Conservation (phyloP, 208 protist genomes). For the Acanthamoeba triangularis region DNA sequence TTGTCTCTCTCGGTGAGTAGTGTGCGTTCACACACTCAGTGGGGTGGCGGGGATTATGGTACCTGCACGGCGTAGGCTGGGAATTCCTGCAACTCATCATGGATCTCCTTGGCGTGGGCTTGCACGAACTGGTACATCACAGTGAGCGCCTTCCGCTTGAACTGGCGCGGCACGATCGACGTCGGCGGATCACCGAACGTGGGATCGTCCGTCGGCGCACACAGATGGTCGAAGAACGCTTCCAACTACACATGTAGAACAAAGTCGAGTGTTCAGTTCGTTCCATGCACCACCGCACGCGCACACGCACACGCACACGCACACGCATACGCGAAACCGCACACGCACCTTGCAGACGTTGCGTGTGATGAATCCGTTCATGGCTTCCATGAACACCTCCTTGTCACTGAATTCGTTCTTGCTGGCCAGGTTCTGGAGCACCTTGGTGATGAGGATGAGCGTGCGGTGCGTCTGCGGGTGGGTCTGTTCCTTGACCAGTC, state of each 20-base stretch:
- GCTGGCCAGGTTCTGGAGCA: slow-evolving; percentile 87
- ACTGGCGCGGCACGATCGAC: slow-evolving; percentile 32
- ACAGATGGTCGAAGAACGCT: background rate
- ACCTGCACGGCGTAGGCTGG: background rate
- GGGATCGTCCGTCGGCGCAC: background rate
- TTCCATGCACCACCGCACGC: too few species aligned
- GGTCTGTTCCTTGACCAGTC: background rate
- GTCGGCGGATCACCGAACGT: slow-evolving; percentile 21
- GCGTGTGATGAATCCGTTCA: slow-evolving; percentile 84
- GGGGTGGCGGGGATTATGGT: background rate
- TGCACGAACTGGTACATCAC: slow-evolving; percentile 49
- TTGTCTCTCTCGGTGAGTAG: background rate
- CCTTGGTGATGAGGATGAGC: slow-evolving; percentile 85
- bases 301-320: too few species aligned
- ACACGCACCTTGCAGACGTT: slow-evolving; percentile 67
- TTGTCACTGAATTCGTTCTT: slow-evolving; percentile 81
- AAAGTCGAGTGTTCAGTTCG: background rate
- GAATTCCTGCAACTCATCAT: slow-evolving; percentile 13
- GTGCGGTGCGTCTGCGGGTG: slow-evolving; percentile 42
- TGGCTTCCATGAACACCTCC: slow-evolving; percentile 82
- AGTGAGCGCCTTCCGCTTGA: slow-evolving; percentile 1
- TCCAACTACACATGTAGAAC: background rate
- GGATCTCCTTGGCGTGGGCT: background rate
- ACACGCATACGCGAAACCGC: too few species aligned
- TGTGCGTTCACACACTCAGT: background rate